Evolutionary conservation across 495 filamentous ascomycete genomes (phyloP).

Genomic region (Penicillium verhagenii): DNA sequence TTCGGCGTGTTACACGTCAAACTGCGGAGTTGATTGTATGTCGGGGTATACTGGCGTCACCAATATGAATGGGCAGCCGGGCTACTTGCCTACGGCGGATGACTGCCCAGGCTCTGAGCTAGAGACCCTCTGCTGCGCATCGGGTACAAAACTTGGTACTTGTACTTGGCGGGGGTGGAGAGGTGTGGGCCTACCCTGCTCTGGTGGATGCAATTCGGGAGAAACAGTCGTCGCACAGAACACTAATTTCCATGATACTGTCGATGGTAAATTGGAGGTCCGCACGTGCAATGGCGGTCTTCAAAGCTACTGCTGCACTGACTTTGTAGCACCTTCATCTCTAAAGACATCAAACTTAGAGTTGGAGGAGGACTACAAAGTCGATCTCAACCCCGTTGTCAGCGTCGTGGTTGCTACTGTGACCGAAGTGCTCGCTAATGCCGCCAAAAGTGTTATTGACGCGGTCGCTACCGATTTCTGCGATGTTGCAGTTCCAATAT

Average conservation of each 20-base stretch:
- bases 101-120: background rate
- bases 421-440: background rate
- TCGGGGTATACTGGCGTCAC: background rate
- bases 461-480: background rate
- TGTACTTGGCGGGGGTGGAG: background rate
- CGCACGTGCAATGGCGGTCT: background rate
- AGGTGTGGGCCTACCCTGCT: background rate
- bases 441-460: background rate
- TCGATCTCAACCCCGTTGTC: background rate
- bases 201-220: background rate
- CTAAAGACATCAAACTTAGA: background rate
- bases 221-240: background rate
- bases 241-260: background rate
- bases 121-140: background rate
- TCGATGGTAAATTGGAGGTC: background rate
- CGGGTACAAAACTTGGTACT: background rate
- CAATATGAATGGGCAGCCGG: background rate
- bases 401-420: background rate
- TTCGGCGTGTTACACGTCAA: background rate
- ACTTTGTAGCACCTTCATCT: background rate
- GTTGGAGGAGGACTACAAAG: background rate
- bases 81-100: background rate
- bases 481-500: background rate
- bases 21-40: background rate
- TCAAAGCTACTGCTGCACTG: background rate